Evolutionary conservation across 257 asterid species (phyloP), one percentile per base, ranked within the genome.

Genomic region (Ophiorrhiza pumila): DNA sequence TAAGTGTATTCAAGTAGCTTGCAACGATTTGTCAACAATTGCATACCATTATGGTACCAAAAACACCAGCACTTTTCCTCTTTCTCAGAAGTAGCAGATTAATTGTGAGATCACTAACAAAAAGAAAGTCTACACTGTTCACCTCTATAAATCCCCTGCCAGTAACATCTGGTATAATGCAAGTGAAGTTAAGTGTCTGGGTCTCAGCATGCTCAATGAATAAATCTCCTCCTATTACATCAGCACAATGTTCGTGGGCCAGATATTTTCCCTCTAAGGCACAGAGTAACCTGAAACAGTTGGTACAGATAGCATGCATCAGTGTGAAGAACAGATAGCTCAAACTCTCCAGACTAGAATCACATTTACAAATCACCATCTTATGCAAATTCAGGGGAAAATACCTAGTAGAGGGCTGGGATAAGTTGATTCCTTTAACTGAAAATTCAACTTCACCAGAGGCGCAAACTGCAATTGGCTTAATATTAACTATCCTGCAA

Each of bases 91-190:
- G n/a, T 52, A 46, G 53, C 27, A 59, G n/a, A 23, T 20, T n/a
- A 35, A 43, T 32, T 17, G 9, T 23, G 32, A 59, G 64, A 59
- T 45, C 22, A 50, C 62, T 68, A 60, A 23, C 50, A 60, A 52
- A 25, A 55, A 69, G 25, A 74, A 41, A 69, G 3, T 23, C 49
- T 22, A 63, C 5, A 29, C 42, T 37, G 42, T 10, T 32, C 53
- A 94, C 99, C 99, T 94, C 99, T 62, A 95, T 81, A 77, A 92
- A 95, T 60, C 99, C 99, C 85, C 99, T 90, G 78, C 96, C 98
- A 41, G 78, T 85, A 71, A 84, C 80, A 76, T 86, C 76, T 53
- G 98, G 98, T 68, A 90, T 78, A 11, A 50, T 56, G 76, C 97
- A 92, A n/a, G 89, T 82, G 81, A 95, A 90, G 81, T 78, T 86